Base-by-base conservation (phyloP, 768 basidiomycete species). In the Ephemerocybe angulata region DNA sequence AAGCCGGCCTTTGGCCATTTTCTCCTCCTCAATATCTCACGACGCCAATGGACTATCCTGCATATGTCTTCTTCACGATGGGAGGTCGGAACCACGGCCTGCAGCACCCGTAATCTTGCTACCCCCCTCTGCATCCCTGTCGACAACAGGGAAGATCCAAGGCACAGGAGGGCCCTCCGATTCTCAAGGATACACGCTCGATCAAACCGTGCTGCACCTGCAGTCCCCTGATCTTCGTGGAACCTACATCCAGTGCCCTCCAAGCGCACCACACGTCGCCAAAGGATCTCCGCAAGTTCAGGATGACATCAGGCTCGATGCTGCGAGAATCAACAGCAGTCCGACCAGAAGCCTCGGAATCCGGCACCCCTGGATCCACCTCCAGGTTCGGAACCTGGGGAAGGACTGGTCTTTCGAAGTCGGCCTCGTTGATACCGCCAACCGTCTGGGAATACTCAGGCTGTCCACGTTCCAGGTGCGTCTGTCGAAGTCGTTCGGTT, bases 391-490 rank as follows among this genome's bases (percentile, higher is more conserved):
- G 46, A 78, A 85, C 63, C 54, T 91, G 63, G 80, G 78, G 38
- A 75, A 80, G 53, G 82, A 84, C 57, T 90, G 87, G 86, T 78
- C 84, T 15, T 83, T 91, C 58, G 88, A 91, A 69, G 75, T 90
- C 17, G 89, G 88, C 5, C 61, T 92, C 27, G 81, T 84, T 52
- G 90, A 92, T 71, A 77, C 76, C 52, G 66, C 68, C 12, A 82
- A 84, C 13, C 75, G 79, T 55, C 72, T 72, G 58, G 89, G 90
- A 2, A 67, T 80, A 49, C 65, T 90, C 31, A 76, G 89, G 30
- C 79, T 84, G 59, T 88, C 88, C 22, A 91, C 90, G 5, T 92
- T 92, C 59, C 90, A 91, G 86, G 90, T 92, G 59, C 64, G 63
- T 63, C 57, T 60, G 54, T 49, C 49, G 41, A 35, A 28, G 41